A percentile compares a stretch with the other conserved stretches of the same genome.
Conservation (phyloP, 2,329 filamentous ascomycete species). For the Phyllosticta paracitricarpa region DNA sequence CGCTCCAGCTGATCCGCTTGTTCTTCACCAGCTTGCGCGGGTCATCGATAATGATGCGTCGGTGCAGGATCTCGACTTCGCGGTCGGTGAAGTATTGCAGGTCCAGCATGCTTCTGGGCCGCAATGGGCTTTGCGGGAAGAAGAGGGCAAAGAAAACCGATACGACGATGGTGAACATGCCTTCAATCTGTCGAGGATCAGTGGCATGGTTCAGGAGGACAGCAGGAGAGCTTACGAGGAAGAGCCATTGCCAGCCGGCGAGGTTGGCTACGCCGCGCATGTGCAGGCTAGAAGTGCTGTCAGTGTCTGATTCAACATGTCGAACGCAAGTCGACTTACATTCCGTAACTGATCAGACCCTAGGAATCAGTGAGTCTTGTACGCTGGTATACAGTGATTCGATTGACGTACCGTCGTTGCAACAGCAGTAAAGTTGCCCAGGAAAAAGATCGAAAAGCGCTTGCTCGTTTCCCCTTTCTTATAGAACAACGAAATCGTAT, state of each 20-base stretch:
- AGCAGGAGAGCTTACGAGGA: constrained; percentile 18
- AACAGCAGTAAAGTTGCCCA: constrained; percentile 44
- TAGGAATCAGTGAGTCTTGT: neutral
- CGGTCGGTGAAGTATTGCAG: constrained; percentile 29
- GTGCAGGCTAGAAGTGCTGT: constrained; percentile 33
- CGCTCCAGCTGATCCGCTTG: constrained; percentile 4
- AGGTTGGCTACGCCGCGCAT: constrained; percentile 39
- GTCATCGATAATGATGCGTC: constrained; percentile 9
- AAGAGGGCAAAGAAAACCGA: constrained; percentile 35
- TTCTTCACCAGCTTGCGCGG: constrained; percentile 8
- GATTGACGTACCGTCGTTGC: constrained; percentile 25
- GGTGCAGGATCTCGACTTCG: constrained; percentile 34
- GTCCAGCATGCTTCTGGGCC: constrained; percentile 34
- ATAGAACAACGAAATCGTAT: constrained; percentile 47
- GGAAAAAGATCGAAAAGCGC: constrained; percentile 46
- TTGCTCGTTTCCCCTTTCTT: constrained; percentile 43
- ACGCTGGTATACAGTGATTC: neutral
- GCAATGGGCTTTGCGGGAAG: constrained; percentile 37
- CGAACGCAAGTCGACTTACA: constrained; percentile 14
- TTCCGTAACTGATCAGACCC: constrained; percentile 28
- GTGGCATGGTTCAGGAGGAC: neutral
- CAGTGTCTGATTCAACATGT: too few relatives aligned
- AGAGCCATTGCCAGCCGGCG: constrained; percentile 50
- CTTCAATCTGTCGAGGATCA: constrained; percentile 31
- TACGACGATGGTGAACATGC: constrained; percentile 40